Conservation (phyloP, 192 early-diverging fungal species). For the Backusella sp. region DNA sequence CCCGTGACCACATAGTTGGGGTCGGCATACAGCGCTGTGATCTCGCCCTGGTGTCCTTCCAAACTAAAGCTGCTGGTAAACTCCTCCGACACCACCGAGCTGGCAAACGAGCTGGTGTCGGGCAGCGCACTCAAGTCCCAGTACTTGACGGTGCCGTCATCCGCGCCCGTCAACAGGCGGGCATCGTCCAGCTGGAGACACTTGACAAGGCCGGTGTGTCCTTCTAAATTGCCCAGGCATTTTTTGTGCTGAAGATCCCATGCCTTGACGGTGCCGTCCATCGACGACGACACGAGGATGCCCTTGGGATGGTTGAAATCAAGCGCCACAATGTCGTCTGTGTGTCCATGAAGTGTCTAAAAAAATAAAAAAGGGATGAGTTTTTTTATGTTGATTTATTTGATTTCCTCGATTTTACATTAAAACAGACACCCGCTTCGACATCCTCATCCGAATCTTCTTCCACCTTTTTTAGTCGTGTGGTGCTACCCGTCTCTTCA, state of each 20-base stretch:
- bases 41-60: slow-evolving; percentile 44
- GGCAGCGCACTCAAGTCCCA: slow-evolving; percentile 31
- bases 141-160: slow-evolving; percentile 29
- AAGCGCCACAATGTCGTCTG: slow-evolving; percentile 55
- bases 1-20: slow-evolving; percentile 59
- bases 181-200: slow-evolving; percentile 36
- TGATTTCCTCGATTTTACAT: not conserved
- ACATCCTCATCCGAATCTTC: slow-evolving; percentile 15
- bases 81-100: not conserved
- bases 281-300: slow-evolving; percentile 60
- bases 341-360: slow-evolving; percentile 58
- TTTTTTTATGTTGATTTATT: not conserved
- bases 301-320: slow-evolving; percentile 58
- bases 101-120: slow-evolving; percentile 19
- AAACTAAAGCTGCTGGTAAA: slow-evolving; percentile 25
- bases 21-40: slow-evolving; percentile 54
- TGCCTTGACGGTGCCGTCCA: slow-evolving; percentile 67
- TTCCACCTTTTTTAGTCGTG: not conserved
- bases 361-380: not conserved
- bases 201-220: slow-evolving; percentile 37
- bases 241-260: slow-evolving; percentile 65
- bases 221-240: slow-evolving; percentile 53
- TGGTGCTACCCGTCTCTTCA: slow-evolving; percentile 26
- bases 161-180: slow-evolving; percentile 34
- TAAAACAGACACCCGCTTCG: slow-evolving; percentile 15